These are phyloP conservation scores for Tetrapisispora nanseiensis DNA, from an alignment of 805 yeast species.

Conservation along the genomic window DNA sequence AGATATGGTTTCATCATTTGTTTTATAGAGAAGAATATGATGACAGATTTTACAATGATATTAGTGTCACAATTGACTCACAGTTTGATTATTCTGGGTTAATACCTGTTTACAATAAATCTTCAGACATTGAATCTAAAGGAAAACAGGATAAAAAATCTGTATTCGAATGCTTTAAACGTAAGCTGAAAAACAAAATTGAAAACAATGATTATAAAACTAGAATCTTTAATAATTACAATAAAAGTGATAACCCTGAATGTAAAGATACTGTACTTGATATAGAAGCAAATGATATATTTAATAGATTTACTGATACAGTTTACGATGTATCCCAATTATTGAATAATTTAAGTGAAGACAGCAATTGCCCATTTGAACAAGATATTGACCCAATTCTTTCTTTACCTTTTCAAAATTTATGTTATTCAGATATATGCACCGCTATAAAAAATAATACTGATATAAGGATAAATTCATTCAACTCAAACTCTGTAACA, in stretches of 20 bases:
- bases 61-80: constrained; percentile 7
- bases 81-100: not conserved
- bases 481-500: not conserved
- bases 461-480: not conserved
- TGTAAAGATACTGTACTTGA: not conserved
- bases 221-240: not conserved
- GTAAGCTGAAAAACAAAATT: not conserved
- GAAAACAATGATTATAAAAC: not conserved
- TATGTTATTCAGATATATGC: constrained; percentile 1
- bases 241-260: not conserved
- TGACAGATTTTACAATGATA: constrained; percentile 9
- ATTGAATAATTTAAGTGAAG: not conserved
- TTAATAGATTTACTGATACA: not conserved
- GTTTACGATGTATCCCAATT: not conserved
- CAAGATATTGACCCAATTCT: not conserved
- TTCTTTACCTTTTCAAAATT: constrained; percentile 2
- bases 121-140: not conserved
- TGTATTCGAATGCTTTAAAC: not conserved
- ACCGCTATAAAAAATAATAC: not conserved
- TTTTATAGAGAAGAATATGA: constrained; percentile 11
- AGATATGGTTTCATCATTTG: constrained; percentile 11
- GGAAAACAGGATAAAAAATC: not conserved
- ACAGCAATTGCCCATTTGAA: constrained; percentile 6
- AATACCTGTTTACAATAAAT: not conserved
- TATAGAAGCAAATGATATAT: not conserved